Percentiles rank a stretch among this genome's conserved stretches.
phyloP scores from a whole-genome alignment of 352 stramenopile genomes.

The Phytophthora cryptogea region DNA sequence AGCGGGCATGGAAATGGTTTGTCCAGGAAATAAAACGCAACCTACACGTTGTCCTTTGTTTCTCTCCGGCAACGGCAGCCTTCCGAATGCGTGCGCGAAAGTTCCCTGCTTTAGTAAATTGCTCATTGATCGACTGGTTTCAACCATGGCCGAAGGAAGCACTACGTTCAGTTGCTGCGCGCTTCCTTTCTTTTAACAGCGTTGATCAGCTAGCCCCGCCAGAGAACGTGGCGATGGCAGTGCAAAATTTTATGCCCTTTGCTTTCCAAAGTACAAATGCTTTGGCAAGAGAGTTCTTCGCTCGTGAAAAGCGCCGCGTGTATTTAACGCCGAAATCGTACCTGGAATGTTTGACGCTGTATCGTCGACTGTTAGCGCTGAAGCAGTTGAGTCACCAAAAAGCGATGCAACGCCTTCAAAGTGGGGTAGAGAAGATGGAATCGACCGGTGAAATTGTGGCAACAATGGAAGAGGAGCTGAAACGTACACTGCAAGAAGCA shows the following conservation, averaged over 20 bases:
- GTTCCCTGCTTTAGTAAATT: conserved; percentile 95
- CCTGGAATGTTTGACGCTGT: conserved; percentile 91
- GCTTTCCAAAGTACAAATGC: conserved; percentile 94
- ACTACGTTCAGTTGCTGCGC: conserved; percentile 88
- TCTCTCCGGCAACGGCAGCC: conserved; percentile 90
- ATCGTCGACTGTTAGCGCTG: conserved; percentile 71
- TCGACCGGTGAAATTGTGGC: conserved; percentile 89
- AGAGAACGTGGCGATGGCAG: conserved; percentile 50
- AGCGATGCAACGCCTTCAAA: conserved; percentile 85
- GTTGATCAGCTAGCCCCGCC: conserved; percentile 12
- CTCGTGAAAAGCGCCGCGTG: conserved; percentile 80
- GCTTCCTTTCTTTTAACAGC: conserved; percentile 69
- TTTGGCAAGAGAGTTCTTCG: conserved; percentile 79
- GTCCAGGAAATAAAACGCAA: conserved; percentile 91
- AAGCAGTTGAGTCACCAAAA: conserved; percentile 63
- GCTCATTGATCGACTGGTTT: conserved; percentile 94
- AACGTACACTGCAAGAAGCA: conserved; percentile 89
- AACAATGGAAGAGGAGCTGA: conserved; percentile 93
- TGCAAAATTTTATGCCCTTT: conserved; percentile 93
- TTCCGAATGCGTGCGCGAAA: conserved; percentile 90
- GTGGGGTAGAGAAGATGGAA: conserved; percentile 90
- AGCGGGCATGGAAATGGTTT: conserved; percentile 94
- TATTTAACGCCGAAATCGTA: conserved; percentile 95
- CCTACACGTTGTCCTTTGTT: conserved; percentile 95
- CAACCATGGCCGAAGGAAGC: conserved; percentile 93